Conservation (phyloP, 192 early-diverging fungal genomes). For the Lunasporangiospora selenospora region DNA sequence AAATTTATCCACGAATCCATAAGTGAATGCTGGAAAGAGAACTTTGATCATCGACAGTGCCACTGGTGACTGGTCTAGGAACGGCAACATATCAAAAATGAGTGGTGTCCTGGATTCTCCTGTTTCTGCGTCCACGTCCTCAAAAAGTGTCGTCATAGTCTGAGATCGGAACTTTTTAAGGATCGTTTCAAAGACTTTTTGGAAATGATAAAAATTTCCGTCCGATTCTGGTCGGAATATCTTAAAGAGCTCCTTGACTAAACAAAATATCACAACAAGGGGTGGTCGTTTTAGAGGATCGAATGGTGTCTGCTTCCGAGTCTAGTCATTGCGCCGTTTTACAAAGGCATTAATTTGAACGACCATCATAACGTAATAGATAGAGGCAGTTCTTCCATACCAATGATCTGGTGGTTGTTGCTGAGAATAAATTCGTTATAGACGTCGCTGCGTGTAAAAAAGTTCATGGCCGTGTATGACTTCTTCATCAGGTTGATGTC, state of each 20-base stretch:
- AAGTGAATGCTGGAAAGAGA: conserved; percentile 33
- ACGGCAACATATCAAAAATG: conserved; percentile 43
- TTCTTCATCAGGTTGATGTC: conserved; percentile 45
- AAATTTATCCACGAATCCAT: conserved; percentile 34
- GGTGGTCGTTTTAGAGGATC: too few species aligned
- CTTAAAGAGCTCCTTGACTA: conserved; percentile 43
- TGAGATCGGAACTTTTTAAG: conserved; percentile 38
- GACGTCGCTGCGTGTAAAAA: conserved; percentile 32
- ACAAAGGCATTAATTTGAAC: too few species aligned
- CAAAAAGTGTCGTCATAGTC: conserved; percentile 40
- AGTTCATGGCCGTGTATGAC: conserved; percentile 47
- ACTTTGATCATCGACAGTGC: conserved; percentile 23
- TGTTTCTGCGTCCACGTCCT: conserved; percentile 25
- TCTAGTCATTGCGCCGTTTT: too few species aligned
- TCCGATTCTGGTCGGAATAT: conserved; percentile 44
- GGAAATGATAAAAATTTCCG: conserved; percentile 47
- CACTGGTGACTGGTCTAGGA: conserved; percentile 33
- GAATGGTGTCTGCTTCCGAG: too few species aligned
- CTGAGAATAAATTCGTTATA: conserved; percentile 48
- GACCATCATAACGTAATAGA: too few species aligned
- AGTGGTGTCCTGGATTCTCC: conserved; percentile 17
- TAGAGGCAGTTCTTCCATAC: conserved; percentile 6
- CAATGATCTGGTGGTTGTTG: conserved; percentile 29
- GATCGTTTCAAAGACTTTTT: conserved; percentile 43
- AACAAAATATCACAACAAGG: too few species aligned